A percentile compares a stretch with the other conserved stretches of the same genome.
phyloP scores from a whole-genome alignment of 2,329 filamentous ascomycete genomes.

The Cladosporium austrohemisphaericum region DNA sequence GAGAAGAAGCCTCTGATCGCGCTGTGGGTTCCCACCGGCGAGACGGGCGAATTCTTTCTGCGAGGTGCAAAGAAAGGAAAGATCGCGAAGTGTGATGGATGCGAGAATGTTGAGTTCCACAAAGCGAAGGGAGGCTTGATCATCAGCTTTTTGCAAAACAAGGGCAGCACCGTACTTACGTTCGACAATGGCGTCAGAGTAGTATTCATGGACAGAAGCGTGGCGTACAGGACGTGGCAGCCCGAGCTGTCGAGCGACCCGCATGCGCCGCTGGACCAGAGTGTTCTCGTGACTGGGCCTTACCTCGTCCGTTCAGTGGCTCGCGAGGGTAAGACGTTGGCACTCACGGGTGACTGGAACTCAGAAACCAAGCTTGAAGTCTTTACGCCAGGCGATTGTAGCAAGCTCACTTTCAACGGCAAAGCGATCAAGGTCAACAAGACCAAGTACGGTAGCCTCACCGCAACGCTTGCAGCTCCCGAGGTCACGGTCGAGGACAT shows the following conservation, averaged over 20 bases:
- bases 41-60: slow-evolving; percentile 40
- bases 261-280: slow-evolving; percentile 37
- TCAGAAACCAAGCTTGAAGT: slow-evolving; percentile 37
- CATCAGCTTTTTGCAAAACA: slow-evolving; percentile 31
- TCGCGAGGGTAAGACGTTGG: slow-evolving; percentile 26
- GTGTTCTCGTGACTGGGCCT: slow-evolving; percentile 39
- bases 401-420: slow-evolving; percentile 38
- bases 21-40: slow-evolving; percentile 38
- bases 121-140: slow-evolving; percentile 36
- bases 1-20: slow-evolving; percentile 37
- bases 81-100: slow-evolving; percentile 38
- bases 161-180: slow-evolving; percentile 33
- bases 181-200: slow-evolving; percentile 38
- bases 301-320: slow-evolving; percentile 37
- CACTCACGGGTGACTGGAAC: slow-evolving; percentile 35
- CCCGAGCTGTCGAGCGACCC: slow-evolving; percentile 38
- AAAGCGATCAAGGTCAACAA: slow-evolving; percentile 28
- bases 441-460: slow-evolving; percentile 37
- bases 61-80: slow-evolving; percentile 37
- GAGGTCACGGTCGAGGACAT: slow-evolving; percentile 17
- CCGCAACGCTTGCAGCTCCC: slow-evolving; percentile 29
- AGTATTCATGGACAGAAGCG: slow-evolving; percentile 36
- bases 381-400: slow-evolving; percentile 30
- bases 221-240: slow-evolving; percentile 39
- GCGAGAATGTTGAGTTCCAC: slow-evolving; percentile 43